Conservation (phyloP, 2,329 filamentous ascomycete genomes). For the Cadophora malorum region DNA sequence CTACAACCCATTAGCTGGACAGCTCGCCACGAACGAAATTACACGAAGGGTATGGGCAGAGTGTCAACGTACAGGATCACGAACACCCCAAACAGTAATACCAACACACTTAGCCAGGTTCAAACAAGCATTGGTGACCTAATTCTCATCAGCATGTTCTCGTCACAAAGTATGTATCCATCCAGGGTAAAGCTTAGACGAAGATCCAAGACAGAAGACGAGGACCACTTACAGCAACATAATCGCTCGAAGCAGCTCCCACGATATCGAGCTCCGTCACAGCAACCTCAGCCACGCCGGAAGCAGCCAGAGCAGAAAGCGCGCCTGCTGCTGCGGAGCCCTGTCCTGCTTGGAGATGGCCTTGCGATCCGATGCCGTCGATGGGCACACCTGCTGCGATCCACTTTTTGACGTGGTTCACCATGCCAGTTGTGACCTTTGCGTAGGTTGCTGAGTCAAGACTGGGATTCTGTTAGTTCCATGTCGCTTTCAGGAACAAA, state of each 20-base stretch:
- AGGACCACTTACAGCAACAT: constrained; percentile 31
- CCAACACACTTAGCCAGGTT: constrained; percentile 45
- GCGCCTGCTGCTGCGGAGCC: constrained; percentile 27
- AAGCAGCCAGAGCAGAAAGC: constrained; percentile 60
- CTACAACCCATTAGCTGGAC: constrained; percentile 1
- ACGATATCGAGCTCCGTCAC: constrained; percentile 74
- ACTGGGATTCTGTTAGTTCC: neutral
- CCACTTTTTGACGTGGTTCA: constrained; percentile 68
- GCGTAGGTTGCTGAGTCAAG: constrained; percentile 52
- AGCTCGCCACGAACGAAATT: neutral
- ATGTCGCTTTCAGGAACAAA: neutral
- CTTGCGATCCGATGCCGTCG: constrained; percentile 62
- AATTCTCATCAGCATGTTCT: constrained; percentile 14
- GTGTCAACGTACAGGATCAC: constrained; percentile 49
- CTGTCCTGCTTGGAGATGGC: constrained; percentile 31
- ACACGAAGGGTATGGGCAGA: neutral
- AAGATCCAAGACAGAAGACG: neutral
- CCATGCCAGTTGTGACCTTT: constrained; percentile 62
- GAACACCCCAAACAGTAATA: constrained; percentile 46
- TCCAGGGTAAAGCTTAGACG: neutral
- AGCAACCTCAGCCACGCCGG: constrained; percentile 58
- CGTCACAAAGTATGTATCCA: constrained; percentile 28
- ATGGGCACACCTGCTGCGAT: constrained; percentile 66
- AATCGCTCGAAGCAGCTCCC: constrained; percentile 52
- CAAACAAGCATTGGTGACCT: constrained; percentile 43